Base-by-base conservation (phyloP, 2,329 filamentous ascomycete genomes). In the Graphilbum fragrans region DNA sequence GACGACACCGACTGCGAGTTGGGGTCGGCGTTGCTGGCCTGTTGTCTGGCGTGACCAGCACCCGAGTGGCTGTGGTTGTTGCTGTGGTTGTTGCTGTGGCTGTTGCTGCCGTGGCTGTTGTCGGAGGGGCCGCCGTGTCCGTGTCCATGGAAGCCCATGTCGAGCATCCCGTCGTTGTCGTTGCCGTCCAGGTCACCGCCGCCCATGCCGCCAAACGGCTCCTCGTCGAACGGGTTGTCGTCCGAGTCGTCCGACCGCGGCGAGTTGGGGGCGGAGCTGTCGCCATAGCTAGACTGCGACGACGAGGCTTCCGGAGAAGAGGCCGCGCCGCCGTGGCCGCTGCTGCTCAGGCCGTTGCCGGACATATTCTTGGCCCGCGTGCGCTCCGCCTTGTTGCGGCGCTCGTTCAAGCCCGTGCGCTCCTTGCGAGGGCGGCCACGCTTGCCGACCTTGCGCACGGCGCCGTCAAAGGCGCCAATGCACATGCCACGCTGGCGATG, bases 401-500 rank as follows among this genome's bases (percentile, higher is more conserved):
- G 67, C 38, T 72, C 60, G 5, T 74, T 70, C 54, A 71, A 60
- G 37, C 77, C 72, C 0, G 74, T 74, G 7, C 75, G 60, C 48
- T 70, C 65, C 65, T 81, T 81, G 47, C 74, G 69, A 6, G 77
- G 77, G 17, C 77, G 65, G 9, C 77, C 77, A n/a, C 74, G 67
- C 63, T 77, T 77, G 35, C 72, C 73, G 7, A 69, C 63, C 55
- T 76, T 77, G 38, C 72, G 65, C 7, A 75, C 72, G 14, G 74
- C 65, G 32, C 88, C 88, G 48, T 94, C 86, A 53, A 96, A 93
- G 5, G 87, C 90, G 42, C 92, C 92, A 43, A 92, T 82, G 61
- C 92, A 98, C 85, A 95, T 94, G 41, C 90, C 92, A 33, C 92
- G 80, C 60, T 96, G 92, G 41, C 88, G 79, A 58, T 98, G 92